A percentile compares a stretch with the other conserved stretches of the same genome.
These are phyloP conservation scores for Nothomitra cinnamomea DNA, from an alignment of 2,329 filamentous ascomycete species.

Conservation along the genomic window DNA sequence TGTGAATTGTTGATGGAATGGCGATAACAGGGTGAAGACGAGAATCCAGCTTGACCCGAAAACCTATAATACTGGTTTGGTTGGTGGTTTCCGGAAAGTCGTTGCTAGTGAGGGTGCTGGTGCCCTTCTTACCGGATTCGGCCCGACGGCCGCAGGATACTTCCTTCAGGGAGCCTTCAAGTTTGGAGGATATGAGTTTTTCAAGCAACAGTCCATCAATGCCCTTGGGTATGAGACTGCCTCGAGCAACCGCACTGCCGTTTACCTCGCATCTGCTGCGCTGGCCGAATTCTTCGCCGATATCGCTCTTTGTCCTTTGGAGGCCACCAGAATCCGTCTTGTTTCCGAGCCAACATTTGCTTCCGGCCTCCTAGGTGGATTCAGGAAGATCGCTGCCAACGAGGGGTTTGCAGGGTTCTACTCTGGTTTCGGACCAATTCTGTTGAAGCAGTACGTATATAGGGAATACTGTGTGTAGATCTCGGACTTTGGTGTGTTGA, in stretches of 20 bases:
- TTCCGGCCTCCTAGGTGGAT: constrained; percentile 60
- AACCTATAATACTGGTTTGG: constrained; percentile 76
- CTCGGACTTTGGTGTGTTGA: constrained; percentile 9
- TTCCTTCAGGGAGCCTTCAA: constrained; percentile 90
- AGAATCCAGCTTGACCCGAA: constrained; percentile 82
- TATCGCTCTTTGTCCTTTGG: constrained; percentile 75
- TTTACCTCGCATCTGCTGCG: constrained; percentile 59
- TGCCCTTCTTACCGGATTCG: constrained; percentile 71
- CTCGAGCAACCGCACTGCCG: constrained; percentile 59
- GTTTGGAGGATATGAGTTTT: constrained; percentile 90
- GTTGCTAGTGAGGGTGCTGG: constrained; percentile 69
- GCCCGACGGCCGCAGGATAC: constrained; percentile 76
- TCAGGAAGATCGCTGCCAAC: constrained; percentile 65
- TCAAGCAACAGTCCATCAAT: constrained; percentile 86
- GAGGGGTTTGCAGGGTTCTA: constrained; percentile 81
- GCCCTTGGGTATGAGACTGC: constrained; percentile 60
- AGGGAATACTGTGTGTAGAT: neutral
- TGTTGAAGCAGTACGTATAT: constrained; percentile 58
- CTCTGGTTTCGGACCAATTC: constrained; percentile 74
- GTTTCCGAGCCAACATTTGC: constrained; percentile 79
- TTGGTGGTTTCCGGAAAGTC: constrained; percentile 77
- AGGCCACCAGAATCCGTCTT: constrained; percentile 86
- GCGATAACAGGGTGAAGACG: constrained; percentile 67
- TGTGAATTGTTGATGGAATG: neutral
- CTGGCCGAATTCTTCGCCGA: constrained; percentile 55